Base-by-base conservation (phyloP, 345 rosid genomes). In the Rhodamnia argentea region DNA sequence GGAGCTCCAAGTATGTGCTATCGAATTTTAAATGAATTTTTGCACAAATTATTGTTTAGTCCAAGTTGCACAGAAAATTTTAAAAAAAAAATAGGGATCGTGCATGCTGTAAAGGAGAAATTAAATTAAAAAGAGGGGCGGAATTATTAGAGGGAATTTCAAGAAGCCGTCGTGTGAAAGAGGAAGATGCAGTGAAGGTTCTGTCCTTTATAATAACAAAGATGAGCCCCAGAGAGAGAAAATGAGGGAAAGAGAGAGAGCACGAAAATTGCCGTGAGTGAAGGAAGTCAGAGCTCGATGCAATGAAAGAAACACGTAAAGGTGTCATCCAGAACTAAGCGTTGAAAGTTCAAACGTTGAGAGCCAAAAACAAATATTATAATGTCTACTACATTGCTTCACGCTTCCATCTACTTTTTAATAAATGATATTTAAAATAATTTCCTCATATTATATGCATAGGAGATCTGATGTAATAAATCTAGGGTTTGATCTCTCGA, bases 171-270 rank as follows among this genome's bases (percentile, higher is more conserved):
- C 5, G 52, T n/a, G 52, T 59, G 56, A 86, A 85, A 84, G 26
- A 86, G 74, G 78, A 32, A 70, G 78, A 70, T 70, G 78, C 22
- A 32, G 24, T 83, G 90, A 89, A 89, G 87, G 64, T 92, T 86
- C 91, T 86, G 64, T 59, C 87, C 64, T 83, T 85, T 64, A 57
- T n/a, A 84, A 74, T 16, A 52, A 26, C 53, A 24, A 52, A 47
- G 83, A 82, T 18, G 32, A 82, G 32, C 55, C 78, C 2, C 4
- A 70, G 78, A 32, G 24, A 70, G 78, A 70, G 81, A 55, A 57
- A 32, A 23, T 4, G 47, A 54, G n/a, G 57, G 52, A 56, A 26
- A 40, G 75, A 59, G 86, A 70, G 83, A 74, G 83, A 53, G 74
- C 86, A 76, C 75, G 83, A 54, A 53, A 75, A 57, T 24, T 85